These are phyloP conservation scores for Multifurca ochricompacta DNA, from an alignment of 768 basidiomycete genomes.

Conservation along the genomic window DNA sequence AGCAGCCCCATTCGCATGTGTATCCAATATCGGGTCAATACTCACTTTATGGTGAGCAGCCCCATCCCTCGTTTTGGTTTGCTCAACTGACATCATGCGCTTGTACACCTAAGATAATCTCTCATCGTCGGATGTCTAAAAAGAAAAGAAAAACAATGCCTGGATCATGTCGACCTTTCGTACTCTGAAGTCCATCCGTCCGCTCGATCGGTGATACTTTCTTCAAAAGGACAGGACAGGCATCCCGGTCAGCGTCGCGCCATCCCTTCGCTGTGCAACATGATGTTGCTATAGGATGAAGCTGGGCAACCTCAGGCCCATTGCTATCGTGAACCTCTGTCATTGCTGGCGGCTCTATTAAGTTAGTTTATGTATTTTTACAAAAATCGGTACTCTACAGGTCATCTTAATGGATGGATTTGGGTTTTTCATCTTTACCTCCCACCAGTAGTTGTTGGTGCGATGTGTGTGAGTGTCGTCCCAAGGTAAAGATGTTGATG, in stretches of 20 bases:
- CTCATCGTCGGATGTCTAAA: constrained; percentile 1
- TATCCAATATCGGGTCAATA: constrained; percentile 19
- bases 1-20: constrained; percentile 8
- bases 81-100: not conserved
- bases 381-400: not conserved
- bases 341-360: not conserved
- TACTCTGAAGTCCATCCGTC: not conserved
- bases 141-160: no score
- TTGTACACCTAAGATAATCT: constrained; percentile 1
- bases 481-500: no score
- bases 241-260: not conserved
- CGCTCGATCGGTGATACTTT: not conserved
- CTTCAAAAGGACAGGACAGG: constrained; percentile 3
- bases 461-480: no score
- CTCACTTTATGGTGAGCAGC: constrained; percentile 15
- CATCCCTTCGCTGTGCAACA: not conserved
- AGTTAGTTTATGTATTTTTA: constrained; percentile 6
- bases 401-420: not conserved
- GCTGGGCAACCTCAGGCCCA: not conserved
- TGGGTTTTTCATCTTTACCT: not conserved
- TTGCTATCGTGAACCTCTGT: not conserved
- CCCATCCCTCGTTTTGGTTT: not conserved
- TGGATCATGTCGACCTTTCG: not conserved
- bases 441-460: no score
- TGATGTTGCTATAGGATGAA: constrained; percentile 6